These are phyloP conservation scores for Dendrobium chrysotoxum DNA, from an alignment of 106 monocot species.

Conservation along the genomic window DNA sequence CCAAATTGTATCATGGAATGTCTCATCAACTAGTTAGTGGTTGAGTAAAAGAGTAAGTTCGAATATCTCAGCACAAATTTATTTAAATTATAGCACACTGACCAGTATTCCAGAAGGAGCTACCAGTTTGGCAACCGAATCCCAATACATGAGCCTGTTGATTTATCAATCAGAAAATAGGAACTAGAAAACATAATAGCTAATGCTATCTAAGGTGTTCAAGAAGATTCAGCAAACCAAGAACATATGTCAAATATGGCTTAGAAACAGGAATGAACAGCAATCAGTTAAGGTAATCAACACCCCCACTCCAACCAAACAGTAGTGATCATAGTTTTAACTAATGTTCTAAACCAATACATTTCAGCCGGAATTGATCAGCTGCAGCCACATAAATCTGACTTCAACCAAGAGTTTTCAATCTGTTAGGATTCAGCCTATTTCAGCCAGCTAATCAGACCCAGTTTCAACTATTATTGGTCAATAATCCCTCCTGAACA, in stretches of 20 bases:
- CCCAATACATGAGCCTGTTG: slow-evolving; percentile 87
- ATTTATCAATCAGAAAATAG: not conserved
- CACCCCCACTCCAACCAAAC: not conserved
- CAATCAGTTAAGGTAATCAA: not conserved
- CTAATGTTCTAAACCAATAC: not conserved
- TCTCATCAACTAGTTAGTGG: not conserved
- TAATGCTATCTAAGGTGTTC: not conserved
- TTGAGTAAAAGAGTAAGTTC: not conserved
- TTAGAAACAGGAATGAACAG: not conserved
- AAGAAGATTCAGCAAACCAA: not conserved
- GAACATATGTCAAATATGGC: not conserved
- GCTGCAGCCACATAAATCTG: no score
- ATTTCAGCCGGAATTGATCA: no score
- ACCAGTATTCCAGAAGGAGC: slow-evolving; percentile 77
- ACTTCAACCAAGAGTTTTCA: no score
- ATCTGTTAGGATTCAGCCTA: no score
- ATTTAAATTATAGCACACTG: slow-evolving; percentile 3
- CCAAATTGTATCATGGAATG: not conserved
- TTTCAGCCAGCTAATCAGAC: no score
- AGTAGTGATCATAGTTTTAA: not conserved
- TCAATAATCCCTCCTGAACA: no score
- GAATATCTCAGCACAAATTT: not conserved
- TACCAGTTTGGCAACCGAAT: slow-evolving; percentile 67
- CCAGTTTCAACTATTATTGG: no score
- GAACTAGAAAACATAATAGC: not conserved